phyloP scores from a whole-genome alignment of 2,329 filamentous ascomycete genomes.

The Shiraia bambusicola region DNA sequence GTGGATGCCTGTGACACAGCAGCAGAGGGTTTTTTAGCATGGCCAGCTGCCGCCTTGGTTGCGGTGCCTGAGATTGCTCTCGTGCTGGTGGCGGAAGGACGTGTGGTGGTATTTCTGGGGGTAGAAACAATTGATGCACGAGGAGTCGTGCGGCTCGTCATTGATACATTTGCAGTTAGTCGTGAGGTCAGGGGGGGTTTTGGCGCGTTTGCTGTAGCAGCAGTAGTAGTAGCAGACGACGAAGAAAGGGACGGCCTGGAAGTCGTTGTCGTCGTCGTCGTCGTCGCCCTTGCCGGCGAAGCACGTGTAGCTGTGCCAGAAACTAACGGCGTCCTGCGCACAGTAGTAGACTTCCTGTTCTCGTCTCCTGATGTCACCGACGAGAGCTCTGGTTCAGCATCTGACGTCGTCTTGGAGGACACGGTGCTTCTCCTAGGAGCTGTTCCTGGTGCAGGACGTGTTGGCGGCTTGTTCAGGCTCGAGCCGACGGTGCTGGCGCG shows the following conservation, averaged over 20 bases:
- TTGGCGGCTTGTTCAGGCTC: constrained; percentile 41
- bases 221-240: constrained; percentile 18
- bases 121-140: constrained; percentile 33
- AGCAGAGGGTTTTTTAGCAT: constrained; percentile 35
- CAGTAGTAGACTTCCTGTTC: constrained; percentile 34
- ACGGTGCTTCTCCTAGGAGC: constrained; percentile 24
- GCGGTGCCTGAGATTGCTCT: constrained; percentile 21
- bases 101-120: constrained; percentile 24
- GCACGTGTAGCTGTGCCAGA: constrained; percentile 22
- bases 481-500: constrained; percentile 30
- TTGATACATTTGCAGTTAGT: constrained; percentile 23
- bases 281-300: constrained; percentile 25
- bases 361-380: constrained; percentile 42
- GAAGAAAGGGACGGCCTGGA: constrained; percentile 19
- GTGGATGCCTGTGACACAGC: constrained; percentile 15
- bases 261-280: constrained; percentile 23
- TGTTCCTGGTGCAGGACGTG: constrained; percentile 33
- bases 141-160: constrained; percentile 24
- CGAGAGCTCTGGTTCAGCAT: constrained; percentile 37
- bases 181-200: constrained; percentile 36
- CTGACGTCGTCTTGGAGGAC: constrained; percentile 26
- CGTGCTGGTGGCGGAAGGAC: constrained; percentile 22
- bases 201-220: constrained; percentile 21
- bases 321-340: constrained; percentile 27
- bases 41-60: constrained; percentile 24